Percentiles rank a stretch among this genome's conserved stretches.
phyloP scores from a whole-genome alignment of 805 yeast species.

The Wickerhamomyces rabaulensis region DNA sequence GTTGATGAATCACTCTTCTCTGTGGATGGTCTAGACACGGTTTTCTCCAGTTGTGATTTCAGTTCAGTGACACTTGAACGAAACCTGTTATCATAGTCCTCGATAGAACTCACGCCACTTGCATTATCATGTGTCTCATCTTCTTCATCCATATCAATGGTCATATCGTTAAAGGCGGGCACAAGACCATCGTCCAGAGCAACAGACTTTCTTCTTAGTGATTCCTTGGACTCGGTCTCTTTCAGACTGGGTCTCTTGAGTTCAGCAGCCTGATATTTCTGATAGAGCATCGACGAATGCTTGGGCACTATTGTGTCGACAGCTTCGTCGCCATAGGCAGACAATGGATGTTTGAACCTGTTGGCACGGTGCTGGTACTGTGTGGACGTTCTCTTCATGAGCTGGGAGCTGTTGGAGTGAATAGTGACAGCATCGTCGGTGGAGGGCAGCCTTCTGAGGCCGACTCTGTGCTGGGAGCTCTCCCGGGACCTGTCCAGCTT shows the following conservation, averaged over 20 bases:
- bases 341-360: not conserved
- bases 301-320: not conserved
- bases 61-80: not conserved
- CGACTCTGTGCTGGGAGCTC: not conserved
- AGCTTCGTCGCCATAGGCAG: not conserved
- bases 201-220: not conserved
- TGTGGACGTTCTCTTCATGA: not conserved
- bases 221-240: not conserved
- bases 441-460: not conserved
- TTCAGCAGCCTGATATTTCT: not conserved
- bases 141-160: not conserved
- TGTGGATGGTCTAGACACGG: not conserved
- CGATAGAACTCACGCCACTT: not conserved
- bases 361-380: not conserved
- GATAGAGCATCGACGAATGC: not conserved
- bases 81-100: not conserved
- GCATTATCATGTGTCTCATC: not conserved
- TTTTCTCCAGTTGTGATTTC: not conserved
- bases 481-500: not conserved
- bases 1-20: not conserved
- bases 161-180: not conserved
- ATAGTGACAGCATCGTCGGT: not conserved
- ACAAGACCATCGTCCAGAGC: not conserved
- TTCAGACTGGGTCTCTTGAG: not conserved
- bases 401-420: not conserved